phyloP scores from a whole-genome alignment of 768 basidiomycete genomes.

The Cyclocybe cylindracea region DNA sequence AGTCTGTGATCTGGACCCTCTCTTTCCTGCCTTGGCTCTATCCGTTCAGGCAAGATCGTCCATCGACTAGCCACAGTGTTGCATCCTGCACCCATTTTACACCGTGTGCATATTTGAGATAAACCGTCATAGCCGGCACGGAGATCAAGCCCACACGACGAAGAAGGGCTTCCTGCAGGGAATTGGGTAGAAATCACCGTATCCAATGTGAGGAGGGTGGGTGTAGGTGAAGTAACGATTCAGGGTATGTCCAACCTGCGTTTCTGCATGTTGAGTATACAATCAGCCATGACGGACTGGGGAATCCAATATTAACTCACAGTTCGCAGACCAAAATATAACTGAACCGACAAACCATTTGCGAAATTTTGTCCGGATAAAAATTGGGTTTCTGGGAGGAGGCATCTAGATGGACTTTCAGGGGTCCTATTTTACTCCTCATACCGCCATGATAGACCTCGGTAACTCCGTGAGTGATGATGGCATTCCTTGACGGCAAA shows the following conservation, averaged over 20 bases:
- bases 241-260: slow-evolving; percentile 36
- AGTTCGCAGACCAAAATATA: slow-evolving; percentile 35
- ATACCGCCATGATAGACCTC: slow-evolving; percentile 7
- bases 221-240: slow-evolving; percentile 40
- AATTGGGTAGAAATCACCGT: slow-evolving; percentile 38
- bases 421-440: slow-evolving; percentile 17
- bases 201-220: slow-evolving; percentile 41
- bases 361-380: no score
- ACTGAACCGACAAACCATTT: slow-evolving; percentile 33
- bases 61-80: slow-evolving; percentile 27
- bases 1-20: background rate
- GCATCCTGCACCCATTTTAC: slow-evolving; percentile 32
- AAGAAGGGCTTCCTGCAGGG: slow-evolving; percentile 41
- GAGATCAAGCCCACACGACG: slow-evolving; percentile 42
- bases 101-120: slow-evolving; percentile 54
- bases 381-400: no score
- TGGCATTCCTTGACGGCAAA: no score
- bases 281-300: background rate
- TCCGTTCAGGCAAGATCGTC: slow-evolving; percentile 28
- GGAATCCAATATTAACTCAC: slow-evolving; percentile 14
- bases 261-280: slow-evolving; percentile 8
- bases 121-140: slow-evolving; percentile 40
- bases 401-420: no score
- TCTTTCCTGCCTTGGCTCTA: slow-evolving; percentile 14
- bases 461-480: no score